Evolutionary conservation across 768 basidiomycete genomes (phyloP).

Genomic region (Lactarius sp.): DNA sequence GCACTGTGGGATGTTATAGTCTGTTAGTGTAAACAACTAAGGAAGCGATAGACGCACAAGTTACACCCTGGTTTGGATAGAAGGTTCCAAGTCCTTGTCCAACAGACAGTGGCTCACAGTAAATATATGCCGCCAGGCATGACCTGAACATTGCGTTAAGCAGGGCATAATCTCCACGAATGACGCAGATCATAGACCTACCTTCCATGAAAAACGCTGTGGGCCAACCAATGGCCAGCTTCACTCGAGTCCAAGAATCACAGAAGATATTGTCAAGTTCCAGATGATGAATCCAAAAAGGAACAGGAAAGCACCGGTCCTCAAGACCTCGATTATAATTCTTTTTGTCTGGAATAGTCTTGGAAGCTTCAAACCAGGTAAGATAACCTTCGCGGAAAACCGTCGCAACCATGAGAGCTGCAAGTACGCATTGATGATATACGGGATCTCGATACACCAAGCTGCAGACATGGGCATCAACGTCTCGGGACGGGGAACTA

Average conservation of each 20-base stretch:
- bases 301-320: conserved; percentile 52
- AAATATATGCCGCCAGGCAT: conserved; percentile 72
- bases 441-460: conserved; percentile 66
- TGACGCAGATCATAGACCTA: conserved; percentile 16
- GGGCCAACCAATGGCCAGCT: conserved; percentile 57
- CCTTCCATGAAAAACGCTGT: conserved; percentile 63
- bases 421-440: conserved; percentile 77
- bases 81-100: conserved; percentile 32
- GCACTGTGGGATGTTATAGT: conserved; percentile 23
- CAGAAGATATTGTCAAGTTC: conserved; percentile 84
- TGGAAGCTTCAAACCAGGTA: conserved; percentile 38
- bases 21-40: neutral
- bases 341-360: conserved; percentile 40
- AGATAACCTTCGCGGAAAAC: conserved; percentile 49
- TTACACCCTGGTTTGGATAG: conserved; percentile 33
- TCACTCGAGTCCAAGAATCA: conserved; percentile 49
- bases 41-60: conserved; percentile 29
- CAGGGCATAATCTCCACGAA: neutral
- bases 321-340: conserved; percentile 47
- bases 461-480: conserved; percentile 35
- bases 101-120: conserved; percentile 40
- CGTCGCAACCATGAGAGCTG: conserved; percentile 45
- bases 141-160: conserved; percentile 37
- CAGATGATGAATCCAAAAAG: conserved; percentile 64
- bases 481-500: neutral